Conservation (phyloP, 768 basidiomycete species). For the Pilatotrama ljubarskyi region DNA sequence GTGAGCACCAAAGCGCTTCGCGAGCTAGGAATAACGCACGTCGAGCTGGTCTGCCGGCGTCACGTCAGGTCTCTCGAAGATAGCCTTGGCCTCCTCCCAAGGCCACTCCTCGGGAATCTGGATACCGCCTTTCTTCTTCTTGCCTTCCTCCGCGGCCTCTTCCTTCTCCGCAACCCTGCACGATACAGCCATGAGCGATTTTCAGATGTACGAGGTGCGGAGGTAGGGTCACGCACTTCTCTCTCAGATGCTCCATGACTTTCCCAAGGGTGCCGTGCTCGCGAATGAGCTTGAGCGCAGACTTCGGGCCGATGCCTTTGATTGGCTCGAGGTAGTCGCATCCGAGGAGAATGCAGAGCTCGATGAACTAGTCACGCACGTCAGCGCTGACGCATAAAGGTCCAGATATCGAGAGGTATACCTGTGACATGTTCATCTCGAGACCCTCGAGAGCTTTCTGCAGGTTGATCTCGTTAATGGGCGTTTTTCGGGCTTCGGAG, state of each 20-base stretch:
- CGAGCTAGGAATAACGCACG: constrained; percentile 41
- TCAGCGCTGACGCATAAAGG: background rate
- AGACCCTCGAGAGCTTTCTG: constrained; percentile 83
- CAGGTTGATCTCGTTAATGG: constrained; percentile 90
- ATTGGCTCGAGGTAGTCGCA: constrained; percentile 99
- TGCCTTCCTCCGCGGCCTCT: constrained; percentile 45
- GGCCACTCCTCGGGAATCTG: constrained; percentile 94
- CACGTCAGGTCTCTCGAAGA: constrained; percentile 92
- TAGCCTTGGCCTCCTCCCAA: constrained; percentile 90
- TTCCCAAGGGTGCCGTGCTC: constrained; percentile 74
- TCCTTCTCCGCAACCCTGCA: constrained; percentile 46
- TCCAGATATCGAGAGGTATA: constrained; percentile 30
- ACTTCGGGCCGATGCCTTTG: constrained; percentile 94
- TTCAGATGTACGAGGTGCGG: no score
- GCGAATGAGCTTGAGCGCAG: constrained; percentile 86
- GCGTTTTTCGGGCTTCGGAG: constrained; percentile 95
- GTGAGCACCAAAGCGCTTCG: background rate
- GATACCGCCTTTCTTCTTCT: constrained; percentile 76
- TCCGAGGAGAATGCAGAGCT: constrained; percentile 93
- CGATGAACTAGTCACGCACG: constrained; percentile 69
- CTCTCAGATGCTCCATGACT: constrained; percentile 76
- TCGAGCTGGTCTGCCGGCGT: constrained; percentile 82
- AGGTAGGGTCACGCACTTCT: constrained; percentile 51
- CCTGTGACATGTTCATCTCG: constrained; percentile 90
- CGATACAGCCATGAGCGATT: background rate